A percentile compares a stretch with the other conserved stretches of the same genome.
Conservation (phyloP, 805 yeast genomes). For the Torulaspora microellipsoides region DNA sequence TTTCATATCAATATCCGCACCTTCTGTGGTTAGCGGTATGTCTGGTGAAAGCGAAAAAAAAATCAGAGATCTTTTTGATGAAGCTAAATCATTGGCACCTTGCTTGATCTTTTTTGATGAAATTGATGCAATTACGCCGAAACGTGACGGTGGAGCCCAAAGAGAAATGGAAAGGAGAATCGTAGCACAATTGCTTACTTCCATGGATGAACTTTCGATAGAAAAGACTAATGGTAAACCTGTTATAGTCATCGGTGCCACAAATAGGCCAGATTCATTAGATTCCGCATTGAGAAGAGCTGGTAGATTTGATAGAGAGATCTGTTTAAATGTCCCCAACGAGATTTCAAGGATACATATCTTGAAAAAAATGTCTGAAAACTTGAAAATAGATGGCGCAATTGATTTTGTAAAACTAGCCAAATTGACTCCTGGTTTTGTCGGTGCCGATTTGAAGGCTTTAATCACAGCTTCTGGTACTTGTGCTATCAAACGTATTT, state of each 20-base stretch:
- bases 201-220: constrained; percentile 87
- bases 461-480: constrained; percentile 93
- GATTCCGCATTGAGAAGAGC: constrained; percentile 95
- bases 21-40: constrained; percentile 96
- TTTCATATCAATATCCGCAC: constrained; percentile 86
- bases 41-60: constrained; percentile 98
- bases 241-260: constrained; percentile 91
- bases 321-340: constrained; percentile 90
- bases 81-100: constrained; percentile 86
- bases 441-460: constrained; percentile 95
- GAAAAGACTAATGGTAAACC: constrained; percentile 91
- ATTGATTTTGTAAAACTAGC: constrained; percentile 74
- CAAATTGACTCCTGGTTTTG: constrained; percentile 93
- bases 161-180: constrained; percentile 97
- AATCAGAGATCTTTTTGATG: constrained; percentile 86
- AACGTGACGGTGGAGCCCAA: constrained; percentile 90
- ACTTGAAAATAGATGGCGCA: constrained; percentile 60
- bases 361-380: constrained; percentile 64
- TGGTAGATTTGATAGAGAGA: constrained; percentile 94
- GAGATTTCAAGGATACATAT: constrained; percentile 77
- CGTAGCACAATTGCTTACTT: constrained; percentile 90
- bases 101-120: constrained; percentile 92
- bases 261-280: constrained; percentile 91
- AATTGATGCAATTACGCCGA: constrained; percentile 97
- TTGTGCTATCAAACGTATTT: constrained; percentile 87